Percentiles rank a stretch among this genome's conserved stretches.
These are phyloP conservation scores for Myxozyma lipomycoides DNA, from an alignment of 805 yeast species.

Conservation along the genomic window DNA sequence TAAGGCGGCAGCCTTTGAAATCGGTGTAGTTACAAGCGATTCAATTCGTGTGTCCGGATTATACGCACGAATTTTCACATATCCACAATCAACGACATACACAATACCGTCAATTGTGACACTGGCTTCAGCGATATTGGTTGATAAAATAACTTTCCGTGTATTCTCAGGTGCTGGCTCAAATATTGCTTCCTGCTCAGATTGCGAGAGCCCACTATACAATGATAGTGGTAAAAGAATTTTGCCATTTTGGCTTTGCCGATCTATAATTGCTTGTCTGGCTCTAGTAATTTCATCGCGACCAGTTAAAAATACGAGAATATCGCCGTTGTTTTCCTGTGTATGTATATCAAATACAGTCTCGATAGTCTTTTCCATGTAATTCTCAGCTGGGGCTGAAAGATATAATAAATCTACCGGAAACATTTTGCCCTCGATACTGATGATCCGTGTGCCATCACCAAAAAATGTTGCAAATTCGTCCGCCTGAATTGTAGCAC, in stretches of 20 bases:
- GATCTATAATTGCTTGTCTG: slow-evolving; percentile 45
- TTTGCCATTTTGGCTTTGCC: slow-evolving; percentile 49
- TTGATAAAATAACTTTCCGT: slow-evolving; percentile 74
- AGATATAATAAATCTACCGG: slow-evolving; percentile 72
- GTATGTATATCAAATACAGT: slow-evolving; percentile 65
- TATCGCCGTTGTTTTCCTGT: slow-evolving; percentile 58
- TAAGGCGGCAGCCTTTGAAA: slow-evolving; percentile 72
- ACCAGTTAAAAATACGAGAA: slow-evolving; percentile 83
- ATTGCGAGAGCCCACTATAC: slow-evolving; percentile 71
- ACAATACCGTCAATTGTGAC: slow-evolving; percentile 76
- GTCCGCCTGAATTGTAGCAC: slow-evolving; percentile 80
- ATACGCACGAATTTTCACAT: slow-evolving; percentile 69
- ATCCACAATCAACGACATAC: slow-evolving; percentile 76
- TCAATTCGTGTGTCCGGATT: slow-evolving; percentile 74
- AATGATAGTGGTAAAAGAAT: slow-evolving; percentile 63
- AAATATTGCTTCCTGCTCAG: slow-evolving; percentile 62
- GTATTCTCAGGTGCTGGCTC: slow-evolving; percentile 43
- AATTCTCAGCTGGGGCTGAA: slow-evolving; percentile 57
- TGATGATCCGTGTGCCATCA: slow-evolving; percentile 39
- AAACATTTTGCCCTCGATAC: slow-evolving; percentile 74
- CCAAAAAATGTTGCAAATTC: slow-evolving; percentile 61
- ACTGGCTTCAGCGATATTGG: slow-evolving; percentile 86
- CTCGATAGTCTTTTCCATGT: slow-evolving; percentile 69
- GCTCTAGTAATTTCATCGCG: slow-evolving; percentile 79
- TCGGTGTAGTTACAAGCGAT: slow-evolving; percentile 63